phyloP scores from a whole-genome alignment of 441 rosid genomes.

The Syzygium malaccense region DNA sequence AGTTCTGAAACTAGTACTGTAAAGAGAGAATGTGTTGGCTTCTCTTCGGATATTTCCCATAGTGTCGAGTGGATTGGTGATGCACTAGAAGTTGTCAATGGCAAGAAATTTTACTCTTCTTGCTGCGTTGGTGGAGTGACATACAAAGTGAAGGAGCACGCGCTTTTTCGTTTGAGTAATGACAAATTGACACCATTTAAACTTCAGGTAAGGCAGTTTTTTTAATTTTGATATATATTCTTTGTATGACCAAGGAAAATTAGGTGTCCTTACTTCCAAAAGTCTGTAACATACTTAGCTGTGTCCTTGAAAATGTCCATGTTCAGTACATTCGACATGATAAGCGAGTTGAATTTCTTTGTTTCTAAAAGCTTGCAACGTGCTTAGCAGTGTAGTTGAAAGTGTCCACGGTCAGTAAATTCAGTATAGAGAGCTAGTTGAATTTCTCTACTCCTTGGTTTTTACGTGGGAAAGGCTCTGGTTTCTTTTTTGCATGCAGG shows the following conservation, averaged over 20 bases:
- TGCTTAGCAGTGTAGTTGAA: not conserved
- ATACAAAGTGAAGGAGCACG: conserved; percentile 56
- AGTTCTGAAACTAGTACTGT: conserved; percentile 17
- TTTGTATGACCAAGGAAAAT: not conserved
- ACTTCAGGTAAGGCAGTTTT: conserved; percentile 41
- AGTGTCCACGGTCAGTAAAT: not conserved
- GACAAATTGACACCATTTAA: conserved; percentile 44
- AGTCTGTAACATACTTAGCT: not conserved
- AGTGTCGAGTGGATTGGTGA: conserved; percentile 43
- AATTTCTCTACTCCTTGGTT: not conserved
- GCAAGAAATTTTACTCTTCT: conserved; percentile 37
- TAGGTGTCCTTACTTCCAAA: not conserved
- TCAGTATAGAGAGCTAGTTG: not conserved
- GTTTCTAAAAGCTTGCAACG: not conserved
- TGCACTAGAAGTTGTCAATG: conserved; percentile 31
- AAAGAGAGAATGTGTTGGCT: conserved; percentile 2
- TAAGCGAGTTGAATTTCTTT: not conserved
- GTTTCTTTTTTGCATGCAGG: conserved; percentile 24
- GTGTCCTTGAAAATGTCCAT: not conserved
- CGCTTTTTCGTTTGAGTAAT: conserved; percentile 34
- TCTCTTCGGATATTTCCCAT: conserved; percentile 20
- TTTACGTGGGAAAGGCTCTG: not conserved
- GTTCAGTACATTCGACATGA: not conserved
- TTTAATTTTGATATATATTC: not conserved
- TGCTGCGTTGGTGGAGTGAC: conserved; percentile 40